These are phyloP conservation scores for Cinnamomum chago DNA, from an alignment of 164 flowering plant genomes.

Conservation along the genomic window DNA sequence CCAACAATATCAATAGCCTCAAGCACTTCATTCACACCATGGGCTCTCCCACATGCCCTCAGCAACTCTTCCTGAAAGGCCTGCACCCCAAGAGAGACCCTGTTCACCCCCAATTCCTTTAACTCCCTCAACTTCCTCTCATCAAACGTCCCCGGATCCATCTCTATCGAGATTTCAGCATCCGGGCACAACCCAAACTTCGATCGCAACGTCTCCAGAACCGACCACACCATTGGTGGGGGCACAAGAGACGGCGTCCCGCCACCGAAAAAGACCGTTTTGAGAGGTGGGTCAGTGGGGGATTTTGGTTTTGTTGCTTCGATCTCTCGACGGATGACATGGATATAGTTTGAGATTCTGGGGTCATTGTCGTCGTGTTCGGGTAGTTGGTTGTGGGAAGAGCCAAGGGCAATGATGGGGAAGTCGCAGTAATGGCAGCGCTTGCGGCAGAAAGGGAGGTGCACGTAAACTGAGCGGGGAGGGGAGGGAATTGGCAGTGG, in stretches of 20 bases:
- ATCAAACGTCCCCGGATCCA: constrained; percentile 97
- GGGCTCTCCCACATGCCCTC: constrained; percentile 86
- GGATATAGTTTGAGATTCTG: constrained; percentile 53
- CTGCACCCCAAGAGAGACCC: constrained; percentile 95
- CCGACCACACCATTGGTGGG: constrained; percentile 51
- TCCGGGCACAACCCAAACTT: constrained; percentile 56
- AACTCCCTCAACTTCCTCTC: constrained; percentile 47
- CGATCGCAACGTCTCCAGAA: constrained; percentile 47
- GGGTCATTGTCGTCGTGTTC: constrained; percentile 45
- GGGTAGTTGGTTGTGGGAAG: constrained; percentile 25
- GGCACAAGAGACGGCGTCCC: constrained; percentile 97
- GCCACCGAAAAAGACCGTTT: constrained; percentile 89
- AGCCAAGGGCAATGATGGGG: constrained; percentile 81
- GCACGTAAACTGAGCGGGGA: constrained; percentile 89
- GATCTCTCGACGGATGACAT: constrained; percentile 65
- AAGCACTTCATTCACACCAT: constrained; percentile 63
- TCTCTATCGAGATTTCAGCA: constrained; percentile 88
- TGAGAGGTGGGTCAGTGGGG: constrained; percentile 45
- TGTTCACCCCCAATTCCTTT: constrained; percentile 75
- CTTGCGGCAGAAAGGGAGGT: constrained; percentile 93
- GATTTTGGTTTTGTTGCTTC: constrained; percentile 31
- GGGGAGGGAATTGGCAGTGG: constrained; percentile 17
- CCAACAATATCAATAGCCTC: constrained; percentile 71
- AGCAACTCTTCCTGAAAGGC: constrained; percentile 87
- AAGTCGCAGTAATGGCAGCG: constrained; percentile 98